Evolutionary conservation across 352 stramenopile species (phyloP).

Genomic region (Pythium chondricola): DNA sequence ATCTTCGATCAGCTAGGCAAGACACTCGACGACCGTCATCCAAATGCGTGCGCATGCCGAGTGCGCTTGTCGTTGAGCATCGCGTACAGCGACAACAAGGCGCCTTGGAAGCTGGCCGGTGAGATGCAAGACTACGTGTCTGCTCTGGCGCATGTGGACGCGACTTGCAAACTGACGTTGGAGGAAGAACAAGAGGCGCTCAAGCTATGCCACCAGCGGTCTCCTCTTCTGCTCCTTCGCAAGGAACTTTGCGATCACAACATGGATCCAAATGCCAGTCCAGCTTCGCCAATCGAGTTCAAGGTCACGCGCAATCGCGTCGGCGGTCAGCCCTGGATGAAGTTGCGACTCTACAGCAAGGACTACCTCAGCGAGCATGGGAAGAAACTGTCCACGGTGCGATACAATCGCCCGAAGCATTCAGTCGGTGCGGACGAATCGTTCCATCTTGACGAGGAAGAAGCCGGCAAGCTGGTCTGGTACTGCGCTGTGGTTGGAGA

Average conservation of each 20-base stretch:
- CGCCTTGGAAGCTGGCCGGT: slow-evolving; percentile 74
- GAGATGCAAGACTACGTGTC: slow-evolving; percentile 88
- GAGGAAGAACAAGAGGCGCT: slow-evolving; percentile 95
- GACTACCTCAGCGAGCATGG: slow-evolving; percentile 65
- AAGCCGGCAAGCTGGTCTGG: slow-evolving; percentile 76
- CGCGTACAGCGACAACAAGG: slow-evolving; percentile 89
- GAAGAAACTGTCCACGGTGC: slow-evolving; percentile 77
- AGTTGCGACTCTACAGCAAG: slow-evolving; percentile 70
- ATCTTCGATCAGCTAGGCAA: slow-evolving; percentile 96
- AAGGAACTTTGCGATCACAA: slow-evolving; percentile 64
- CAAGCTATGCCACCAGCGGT: slow-evolving; percentile 57
- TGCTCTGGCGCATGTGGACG: slow-evolving; percentile 88
- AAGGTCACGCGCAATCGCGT: slow-evolving; percentile 66
- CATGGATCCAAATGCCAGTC: slow-evolving; percentile 5
- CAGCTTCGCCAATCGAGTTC: slow-evolving; percentile 33
- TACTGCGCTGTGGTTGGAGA: slow-evolving; percentile 77
- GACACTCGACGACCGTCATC: slow-evolving; percentile 92
- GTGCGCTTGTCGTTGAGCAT: slow-evolving; percentile 85
- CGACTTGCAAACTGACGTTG: slow-evolving; percentile 88
- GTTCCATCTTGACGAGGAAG: slow-evolving; percentile 74
- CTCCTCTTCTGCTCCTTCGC: slow-evolving; percentile 54
- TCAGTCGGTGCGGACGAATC: slow-evolving; percentile 37
- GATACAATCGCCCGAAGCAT: slow-evolving; percentile 80
- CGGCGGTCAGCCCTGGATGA: slow-evolving; percentile 81
- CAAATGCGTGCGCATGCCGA: slow-evolving; percentile 94